Base-by-base conservation (phyloP, 2,329 filamentous ascomycete species). In the Allantophomopsis lycopodina region DNA sequence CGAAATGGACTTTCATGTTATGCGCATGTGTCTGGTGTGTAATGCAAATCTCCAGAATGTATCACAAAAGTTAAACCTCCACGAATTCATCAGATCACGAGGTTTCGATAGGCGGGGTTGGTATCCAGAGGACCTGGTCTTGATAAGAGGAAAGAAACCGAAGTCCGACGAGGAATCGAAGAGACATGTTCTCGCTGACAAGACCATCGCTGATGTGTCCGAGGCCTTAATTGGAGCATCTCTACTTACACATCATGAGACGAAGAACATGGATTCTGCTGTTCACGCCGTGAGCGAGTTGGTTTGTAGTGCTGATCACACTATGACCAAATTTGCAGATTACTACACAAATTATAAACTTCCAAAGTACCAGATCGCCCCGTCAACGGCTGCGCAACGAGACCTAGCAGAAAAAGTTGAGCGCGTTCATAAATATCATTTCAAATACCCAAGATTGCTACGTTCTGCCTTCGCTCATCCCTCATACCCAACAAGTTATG, bases 161-260 rank as follows among this genome's bases (percentile, higher is more conserved):
- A 93, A 89, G 51, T 63, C 61, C 65, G 35, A 73, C 67, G 43
- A 65, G 62, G 39, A 66, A 62, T 42, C 65, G 59, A 58, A 63
- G 5, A 69, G 61, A 8, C 88, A 95, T 53, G 64, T 62, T 0
- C 69, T 98, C 2, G 79, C 78, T 1, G 83, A 94, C 59, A 98
- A 98, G 63, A 82, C 83, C 1, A 80, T 94, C 51, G 89, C 91
- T 3, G 91, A 96, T 58, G 87, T 96, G 1, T 94, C 85, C 44
- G 91, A 96, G 56, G 89, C 91, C 1, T 62, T 95, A 41, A 96
- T 98, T 36, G 91, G 89, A 5, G 91, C 89, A 2, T 81, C 88
- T 0, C 77, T 80, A 38, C 59, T 82, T 32, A 69, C 66, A 0
- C 54, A 54, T 33, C 47, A 50, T 6, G 50, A 62, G 5, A 52